Evolutionary conservation across 306 rosid species (phyloP).

Genomic region (Malus fusca): DNA sequence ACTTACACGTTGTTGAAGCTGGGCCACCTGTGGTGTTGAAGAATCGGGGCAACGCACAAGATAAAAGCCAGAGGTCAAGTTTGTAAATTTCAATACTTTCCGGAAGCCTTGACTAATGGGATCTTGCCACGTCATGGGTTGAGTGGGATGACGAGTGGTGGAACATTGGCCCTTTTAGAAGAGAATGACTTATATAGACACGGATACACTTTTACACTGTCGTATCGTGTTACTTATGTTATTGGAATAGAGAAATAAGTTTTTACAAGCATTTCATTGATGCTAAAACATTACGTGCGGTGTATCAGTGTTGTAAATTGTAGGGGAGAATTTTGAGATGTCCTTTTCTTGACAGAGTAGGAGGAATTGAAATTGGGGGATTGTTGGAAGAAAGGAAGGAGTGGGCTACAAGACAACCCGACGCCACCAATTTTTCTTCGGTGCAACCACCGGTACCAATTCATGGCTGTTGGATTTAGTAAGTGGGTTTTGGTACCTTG

Average conservation of each 20-base stretch:
- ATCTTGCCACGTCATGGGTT: neutral
- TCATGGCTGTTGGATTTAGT: no score
- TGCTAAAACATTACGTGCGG: no score
- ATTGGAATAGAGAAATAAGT: no score
- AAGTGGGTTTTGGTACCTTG: neutral
- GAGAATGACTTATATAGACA: no score
- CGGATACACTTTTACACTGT: rapidly evolving
- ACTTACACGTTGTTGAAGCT: neutral
- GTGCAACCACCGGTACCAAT: no score
- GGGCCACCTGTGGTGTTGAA: neutral
- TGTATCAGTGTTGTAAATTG: no score
- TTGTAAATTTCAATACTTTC: neutral
- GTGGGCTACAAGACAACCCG: neutral
- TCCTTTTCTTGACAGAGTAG: slow-evolving; percentile 11
- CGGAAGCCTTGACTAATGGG: neutral
- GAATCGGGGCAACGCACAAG: neutral
- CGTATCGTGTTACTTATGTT: no score
- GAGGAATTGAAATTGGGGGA: neutral
- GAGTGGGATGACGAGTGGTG: neutral
- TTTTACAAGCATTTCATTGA: no score
- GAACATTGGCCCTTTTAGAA: neutral
- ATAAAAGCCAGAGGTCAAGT: neutral
- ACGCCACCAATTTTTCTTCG: no score
- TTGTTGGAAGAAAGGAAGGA: neutral
- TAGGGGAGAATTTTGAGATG: neutral